Percentiles rank a stretch among this genome's conserved stretches.
Evolutionary conservation across 768 basidiomycete species (phyloP).

Genomic region (Phylloporus arenicola): DNA sequence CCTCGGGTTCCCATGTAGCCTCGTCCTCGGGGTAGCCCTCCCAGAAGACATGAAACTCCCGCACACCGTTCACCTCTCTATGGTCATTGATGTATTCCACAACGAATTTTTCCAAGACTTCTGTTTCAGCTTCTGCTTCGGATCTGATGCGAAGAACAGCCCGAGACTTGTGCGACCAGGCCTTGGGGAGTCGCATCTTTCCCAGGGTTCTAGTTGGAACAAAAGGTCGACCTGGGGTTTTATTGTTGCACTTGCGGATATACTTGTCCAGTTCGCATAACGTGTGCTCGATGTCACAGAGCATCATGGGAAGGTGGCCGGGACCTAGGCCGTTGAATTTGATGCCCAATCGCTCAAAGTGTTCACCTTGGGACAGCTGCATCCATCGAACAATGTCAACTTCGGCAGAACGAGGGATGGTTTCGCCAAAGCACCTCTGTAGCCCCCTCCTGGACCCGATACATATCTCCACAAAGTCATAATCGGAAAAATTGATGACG

Average conservation of each 20-base stretch:
- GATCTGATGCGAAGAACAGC: conserved; percentile 37
- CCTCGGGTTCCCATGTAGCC: conserved; percentile 57
- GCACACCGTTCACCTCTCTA: conserved; percentile 31
- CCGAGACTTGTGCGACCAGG: conserved; percentile 51
- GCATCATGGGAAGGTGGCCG: conserved; percentile 44
- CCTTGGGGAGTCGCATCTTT: conserved; percentile 40
- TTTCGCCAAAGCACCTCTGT: conserved; percentile 57
- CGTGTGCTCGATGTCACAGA: conserved; percentile 74
- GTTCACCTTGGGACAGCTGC: conserved; percentile 49
- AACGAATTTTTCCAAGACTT: conserved; percentile 38
- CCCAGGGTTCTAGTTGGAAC: conserved; percentile 23
- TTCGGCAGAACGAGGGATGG: conserved; percentile 40
- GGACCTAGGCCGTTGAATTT: conserved; percentile 49
- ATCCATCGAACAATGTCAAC: conserved; percentile 62
- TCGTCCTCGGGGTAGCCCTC: conserved; percentile 45
- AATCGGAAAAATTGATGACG: conserved; percentile 54
- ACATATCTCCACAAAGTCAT: conserved; percentile 68
- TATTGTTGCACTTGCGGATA: conserved; percentile 38
- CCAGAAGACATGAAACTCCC: conserved; percentile 52
- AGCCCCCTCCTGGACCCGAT: conserved; percentile 64
- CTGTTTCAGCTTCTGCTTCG: conserved; percentile 27
- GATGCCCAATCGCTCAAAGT: conserved; percentile 57
- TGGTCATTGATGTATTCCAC: conserved; percentile 37
- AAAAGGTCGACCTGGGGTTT: conserved; percentile 35
- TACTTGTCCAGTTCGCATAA: conserved; percentile 81